phyloP scores from a whole-genome alignment of 139 green algal genomes.

The Pleodorina starrii region DNA sequence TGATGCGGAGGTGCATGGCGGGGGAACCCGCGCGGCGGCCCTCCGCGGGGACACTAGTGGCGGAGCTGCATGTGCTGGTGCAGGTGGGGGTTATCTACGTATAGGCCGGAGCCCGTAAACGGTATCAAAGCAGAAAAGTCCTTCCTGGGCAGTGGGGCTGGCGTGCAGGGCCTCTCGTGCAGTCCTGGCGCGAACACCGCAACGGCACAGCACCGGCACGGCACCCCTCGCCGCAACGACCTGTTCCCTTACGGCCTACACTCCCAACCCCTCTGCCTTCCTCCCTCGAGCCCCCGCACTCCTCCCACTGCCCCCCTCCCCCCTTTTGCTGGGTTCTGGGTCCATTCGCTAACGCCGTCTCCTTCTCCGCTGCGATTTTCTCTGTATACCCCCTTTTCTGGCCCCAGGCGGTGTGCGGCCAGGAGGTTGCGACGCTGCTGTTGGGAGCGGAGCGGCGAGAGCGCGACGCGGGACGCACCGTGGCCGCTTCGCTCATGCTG shows the following conservation, averaged over 20 bases:
- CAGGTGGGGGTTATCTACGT: slow-evolving; percentile 4
- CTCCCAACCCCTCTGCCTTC: background rate
- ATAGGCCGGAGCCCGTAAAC: background rate
- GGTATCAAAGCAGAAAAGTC: too few species aligned
- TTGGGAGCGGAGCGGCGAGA: slow-evolving; percentile 14
- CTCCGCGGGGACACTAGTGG: background rate
- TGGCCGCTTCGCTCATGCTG: background rate
- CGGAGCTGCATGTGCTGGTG: background rate
- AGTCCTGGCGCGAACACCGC: too few species aligned
- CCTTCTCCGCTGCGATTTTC: background rate
- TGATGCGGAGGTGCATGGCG: slow-evolving; percentile 19
- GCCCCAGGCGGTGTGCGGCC: background rate
- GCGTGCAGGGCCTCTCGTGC: too few species aligned
- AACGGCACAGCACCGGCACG: too few species aligned
- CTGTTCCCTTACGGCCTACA: background rate
- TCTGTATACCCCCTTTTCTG: background rate
- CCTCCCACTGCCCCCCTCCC: background rate
- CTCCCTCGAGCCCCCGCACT: background rate
- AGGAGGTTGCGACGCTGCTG: slow-evolving; percentile 8
- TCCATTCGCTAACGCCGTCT: background rate
- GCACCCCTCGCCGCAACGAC: too few species aligned
- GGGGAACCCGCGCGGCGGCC: background rate
- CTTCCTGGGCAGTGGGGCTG: too few species aligned
- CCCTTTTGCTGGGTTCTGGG: background rate
- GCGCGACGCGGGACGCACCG: background rate